These are phyloP conservation scores for Stagonosporopsis rhizophila DNA, from an alignment of 2,329 filamentous ascomycete genomes.

Conservation along the genomic window DNA sequence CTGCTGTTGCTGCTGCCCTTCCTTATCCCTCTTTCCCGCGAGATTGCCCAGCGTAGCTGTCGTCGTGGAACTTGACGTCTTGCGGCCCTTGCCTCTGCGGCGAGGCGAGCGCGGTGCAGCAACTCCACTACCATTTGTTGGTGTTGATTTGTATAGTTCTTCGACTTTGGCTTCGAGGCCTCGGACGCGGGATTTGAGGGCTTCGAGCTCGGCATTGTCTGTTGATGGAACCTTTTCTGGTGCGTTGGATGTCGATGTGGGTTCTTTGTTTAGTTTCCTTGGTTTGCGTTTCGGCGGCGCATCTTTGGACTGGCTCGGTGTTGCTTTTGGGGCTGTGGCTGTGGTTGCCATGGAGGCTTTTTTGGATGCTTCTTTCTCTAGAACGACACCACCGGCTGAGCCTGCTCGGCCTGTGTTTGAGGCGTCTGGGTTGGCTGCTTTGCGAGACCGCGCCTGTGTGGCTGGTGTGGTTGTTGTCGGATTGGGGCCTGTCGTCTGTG, in stretches of 20 bases:
- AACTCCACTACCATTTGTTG: neutral
- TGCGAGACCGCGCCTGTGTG: slow-evolving; percentile 37
- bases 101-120: slow-evolving; percentile 38
- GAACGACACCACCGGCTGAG: slow-evolving; percentile 40
- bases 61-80: slow-evolving; percentile 31
- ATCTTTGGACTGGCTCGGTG: neutral
- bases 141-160: slow-evolving; percentile 38
- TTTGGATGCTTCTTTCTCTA: slow-evolving; percentile 25
- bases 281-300: slow-evolving; percentile 34
- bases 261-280: slow-evolving; percentile 45
- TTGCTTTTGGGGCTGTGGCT: neutral
- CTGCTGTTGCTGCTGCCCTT: too few relatives aligned
- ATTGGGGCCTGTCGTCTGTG: slow-evolving; percentile 36
- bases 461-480: slow-evolving; percentile 23
- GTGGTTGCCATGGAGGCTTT: slow-evolving; percentile 5
- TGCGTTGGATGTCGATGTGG: slow-evolving; percentile 17
- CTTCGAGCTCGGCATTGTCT: slow-evolving; percentile 41
- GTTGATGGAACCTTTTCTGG: neutral
- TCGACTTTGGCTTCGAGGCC: slow-evolving; percentile 49
- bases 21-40: neutral
- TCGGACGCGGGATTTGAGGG: slow-evolving; percentile 44
- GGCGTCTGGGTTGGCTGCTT: slow-evolving; percentile 18
- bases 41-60: slow-evolving; percentile 28
- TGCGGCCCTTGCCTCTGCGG: slow-evolving; percentile 42
- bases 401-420: slow-evolving; percentile 30